Evolutionary conservation across 116 monocot genomes (phyloP), one percentile per base, ranked within the genome.

Genomic region (Iris pallida): DNA sequence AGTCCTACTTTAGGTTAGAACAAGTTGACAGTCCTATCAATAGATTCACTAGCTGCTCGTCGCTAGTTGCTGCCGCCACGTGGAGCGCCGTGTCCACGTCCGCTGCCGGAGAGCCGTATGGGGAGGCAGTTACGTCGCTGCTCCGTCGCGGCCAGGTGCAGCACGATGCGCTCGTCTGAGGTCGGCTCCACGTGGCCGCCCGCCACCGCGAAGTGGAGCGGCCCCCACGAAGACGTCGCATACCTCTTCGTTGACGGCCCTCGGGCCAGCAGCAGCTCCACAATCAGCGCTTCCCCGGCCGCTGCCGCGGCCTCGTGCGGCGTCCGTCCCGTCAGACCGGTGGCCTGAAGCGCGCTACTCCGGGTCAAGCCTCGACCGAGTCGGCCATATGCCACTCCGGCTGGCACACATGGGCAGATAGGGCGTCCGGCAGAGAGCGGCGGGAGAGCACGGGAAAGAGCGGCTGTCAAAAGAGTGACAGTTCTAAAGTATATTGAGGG

Each of bases 51-150:
- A n/a, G n/a, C n/a, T n/a, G n/a, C 41, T 52, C 66, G 30, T 66
- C 66, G 6, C 66, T 53, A 1, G 20, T 41, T 4, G 13, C 66
- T 40, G 53, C 66, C 14, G 66, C 66, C 66, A 41, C 40, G 53
- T 66, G 66, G 4, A 66, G 66, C 53, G 66, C 53, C 66, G 53
- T 66, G 66, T 53, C 19, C 53, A 49, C 51, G 0, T 6, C 61
- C 41, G 13, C 52, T 2, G 4, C 40, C 53, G 16, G 42, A 30
- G 42, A 68, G 19, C 30, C 53, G 68, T 14, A 53, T 10, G 10
- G 8, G 53, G 0, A 16, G 42, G 43, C 68, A 54, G 4, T 68
- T 55, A 44, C 57, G 68, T 9, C 45, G 68, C 10, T 41, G 10
- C 10, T 68, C 68, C 57, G 0, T 18, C 16, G 54, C 42, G 7